A percentile compares a stretch with the other conserved stretches of the same genome.
Evolutionary conservation across 2,329 filamentous ascomycete genomes (phyloP).

Genomic region (Paraphoma sp.): DNA sequence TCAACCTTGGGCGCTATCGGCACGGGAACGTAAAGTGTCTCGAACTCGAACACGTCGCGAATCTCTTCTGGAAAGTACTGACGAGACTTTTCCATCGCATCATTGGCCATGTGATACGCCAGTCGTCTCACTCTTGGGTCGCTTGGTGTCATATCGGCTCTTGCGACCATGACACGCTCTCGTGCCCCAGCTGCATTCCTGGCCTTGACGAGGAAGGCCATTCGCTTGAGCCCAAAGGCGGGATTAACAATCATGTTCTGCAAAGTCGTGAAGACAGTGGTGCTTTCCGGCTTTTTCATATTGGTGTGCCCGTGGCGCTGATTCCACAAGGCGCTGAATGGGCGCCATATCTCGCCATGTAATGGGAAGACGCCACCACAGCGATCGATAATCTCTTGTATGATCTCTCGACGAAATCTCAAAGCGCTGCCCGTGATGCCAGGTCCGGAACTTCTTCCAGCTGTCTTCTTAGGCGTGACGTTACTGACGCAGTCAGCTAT

Average conservation of each 20-base stretch:
- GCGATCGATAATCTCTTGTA: constrained; percentile 61
- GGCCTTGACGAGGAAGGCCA: constrained; percentile 41
- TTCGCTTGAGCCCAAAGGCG: constrained; percentile 57
- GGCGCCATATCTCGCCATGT: constrained; percentile 61
- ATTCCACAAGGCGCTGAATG: constrained; percentile 63
- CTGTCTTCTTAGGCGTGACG: constrained; percentile 10
- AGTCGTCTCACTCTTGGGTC: constrained; percentile 56
- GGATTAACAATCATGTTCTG: constrained; percentile 56
- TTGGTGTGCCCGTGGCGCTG: constrained; percentile 43
- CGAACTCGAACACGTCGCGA: constrained; percentile 29
- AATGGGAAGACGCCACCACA: constrained; percentile 64
- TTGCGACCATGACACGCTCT: constrained; percentile 58
- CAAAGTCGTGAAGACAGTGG: constrained; percentile 59
- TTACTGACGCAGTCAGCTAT: constrained; percentile 8
- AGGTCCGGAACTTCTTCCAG: constrained; percentile 8
- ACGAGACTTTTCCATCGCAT: constrained; percentile 35
- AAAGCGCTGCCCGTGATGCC: constrained; percentile 19
- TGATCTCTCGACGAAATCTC: constrained; percentile 49
- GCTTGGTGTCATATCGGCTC: constrained; percentile 53
- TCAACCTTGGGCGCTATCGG: constrained; percentile 35
- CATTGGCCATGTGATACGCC: constrained; percentile 58
- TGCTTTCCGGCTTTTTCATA: constrained; percentile 56
- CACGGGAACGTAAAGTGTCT: constrained; percentile 22
- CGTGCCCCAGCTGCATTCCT: constrained; percentile 42
- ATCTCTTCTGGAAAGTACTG: constrained; percentile 44